Base-by-base conservation (phyloP, 2,329 filamentous ascomycete genomes). In the Trichoderma atrobrunneum region DNA sequence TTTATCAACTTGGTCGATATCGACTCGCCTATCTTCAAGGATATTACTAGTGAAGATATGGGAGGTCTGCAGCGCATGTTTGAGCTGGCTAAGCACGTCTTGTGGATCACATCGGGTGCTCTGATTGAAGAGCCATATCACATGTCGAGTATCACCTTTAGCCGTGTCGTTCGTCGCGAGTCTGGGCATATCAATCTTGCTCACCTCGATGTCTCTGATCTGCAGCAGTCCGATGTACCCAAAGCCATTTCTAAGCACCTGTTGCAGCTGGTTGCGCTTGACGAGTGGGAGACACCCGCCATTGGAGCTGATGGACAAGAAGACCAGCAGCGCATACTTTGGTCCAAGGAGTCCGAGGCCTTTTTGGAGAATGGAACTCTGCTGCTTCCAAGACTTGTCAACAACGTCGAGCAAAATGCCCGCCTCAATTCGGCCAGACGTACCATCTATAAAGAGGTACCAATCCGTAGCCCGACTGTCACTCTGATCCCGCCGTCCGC, bases 331-430 rank as follows among this genome's bases (percentile, higher is more conserved):
- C 30, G 51, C 10, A 21, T 74, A 21, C 30, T 74, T 60, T 74
- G 72, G 72, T 72, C 70, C 30, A 72, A 70, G 65, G 72, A 74
- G 57, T 65, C 60, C 5, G 72, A 74, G 66, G 39, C 66, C 21
- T 72, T 70, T 54, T 43, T 72, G n/a, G 28, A 74, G 1, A 26
- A 54, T 12, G 43, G 36, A 39, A 39, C 36, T 39, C 16, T 39
- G 36, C 36, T 39, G 16, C 36, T 39, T 18, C 36, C 36, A 39
- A 39, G 36, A 39, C 36, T 39, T 39, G 36, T 39, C 36, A 39
- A 39, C 36, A 39, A 39, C 6, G 36, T 39, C 7, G 36, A 39
- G 36, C 36, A 39, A 39, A 39, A 39, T 1, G 36, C 36, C 36
- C 36, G 36, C 36, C 36, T 36, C 34, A 36, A 36, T 36, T 36